Evolutionary conservation across 2,329 filamentous ascomycete genomes (phyloP), one percentile per base, ranked within the genome.

Genomic region (Hypoxylon sp.): DNA sequence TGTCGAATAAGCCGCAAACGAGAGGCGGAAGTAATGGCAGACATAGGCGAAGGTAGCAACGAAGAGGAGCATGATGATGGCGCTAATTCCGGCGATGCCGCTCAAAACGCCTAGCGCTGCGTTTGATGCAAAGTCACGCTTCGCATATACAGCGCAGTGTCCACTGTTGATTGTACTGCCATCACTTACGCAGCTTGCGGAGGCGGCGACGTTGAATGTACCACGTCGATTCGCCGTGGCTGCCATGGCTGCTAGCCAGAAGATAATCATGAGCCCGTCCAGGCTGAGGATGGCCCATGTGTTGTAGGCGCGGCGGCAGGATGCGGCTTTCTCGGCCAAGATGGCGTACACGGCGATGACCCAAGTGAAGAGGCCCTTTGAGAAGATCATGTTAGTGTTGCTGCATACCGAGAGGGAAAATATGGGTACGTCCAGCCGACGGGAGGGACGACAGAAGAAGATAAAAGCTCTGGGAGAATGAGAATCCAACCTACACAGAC

Each of bases 201-300:
- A 67, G 2, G 80, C 78, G 2, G 36, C 52, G 12, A 77, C 71
- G 7, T 67, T 72, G 70, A 80, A 84, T 16, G 64, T 64, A 32
- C 77, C 75, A 28, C 82, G 79, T 53, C 70, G 74, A 18, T 78
- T 76, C 7, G 82, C 82, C 12, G 77, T 76, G 24, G 80, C 77
- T 32, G 72, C 78, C 70, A 78, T 73, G n/a, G 78, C 77, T 0
- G 80, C 77, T 16, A 85, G 79, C 83, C 83, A 85, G 55, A 85
- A 76, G 59, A 85, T 69, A 48, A 80, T 70, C 73, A 84, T 75
- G 44, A 83, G 72, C 3, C 71, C 76, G 46, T 84, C 82, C 20
- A 84, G 75, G 12, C 73, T 73, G 6, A 84, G 72, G 8, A 83
- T 75, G 40, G 81, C 82, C 67, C 80, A 77, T 60, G 83, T 76